Base-by-base conservation (phyloP, 768 basidiomycete genomes). In the Trametes cubensis region DNA sequence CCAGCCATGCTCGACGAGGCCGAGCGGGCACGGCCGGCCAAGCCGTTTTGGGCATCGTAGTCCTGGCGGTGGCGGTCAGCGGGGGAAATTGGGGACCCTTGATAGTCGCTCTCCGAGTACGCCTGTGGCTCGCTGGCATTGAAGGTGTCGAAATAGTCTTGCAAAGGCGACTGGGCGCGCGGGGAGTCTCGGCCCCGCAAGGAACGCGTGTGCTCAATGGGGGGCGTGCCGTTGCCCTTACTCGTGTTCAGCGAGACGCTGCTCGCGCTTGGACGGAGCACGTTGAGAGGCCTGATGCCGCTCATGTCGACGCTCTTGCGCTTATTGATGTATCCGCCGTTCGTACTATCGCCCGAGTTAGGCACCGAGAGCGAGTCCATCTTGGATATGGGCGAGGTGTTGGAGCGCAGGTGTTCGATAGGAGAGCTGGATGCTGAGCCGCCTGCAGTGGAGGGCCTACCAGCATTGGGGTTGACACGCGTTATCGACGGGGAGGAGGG, bases 251-350 rank as follows among this genome's bases (percentile, higher is more conserved):
- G 59, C 23, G 65, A 63, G 52, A 52, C 51, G 62, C 49, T 58
- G 51, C 60, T 66, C 11, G 70, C 45, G 47, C 56, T 67, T 26
- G 68, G 67, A 13, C 71, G 70, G 15, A 74, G 69, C 34, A 76
- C 59, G 61, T 76, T 72, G 30, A 79, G 74, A 11, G 78, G 79
- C 15, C 78, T 76, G 7, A 76, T 71, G 41, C 78, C 77, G 41
- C n/a, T n/a, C n/a, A 77, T 78, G 54, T 82, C 81, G 39, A 76
- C 82, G 62, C 80, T 81, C 64, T 76, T 80, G 34, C 77, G 70
- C n/a, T 74, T 74, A 55, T 71, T 71, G 5, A 64, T 18, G 38
- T 60, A 47, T 7, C 56, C 66, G 58, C 63, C 49, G 30, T 62
- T 62, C 13, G 54, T 17, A 44, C 62, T 48, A 39, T 58, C 41